Conservation (phyloP, 2,329 filamentous ascomycete species). For the Cucurbitaria berberidis region DNA sequence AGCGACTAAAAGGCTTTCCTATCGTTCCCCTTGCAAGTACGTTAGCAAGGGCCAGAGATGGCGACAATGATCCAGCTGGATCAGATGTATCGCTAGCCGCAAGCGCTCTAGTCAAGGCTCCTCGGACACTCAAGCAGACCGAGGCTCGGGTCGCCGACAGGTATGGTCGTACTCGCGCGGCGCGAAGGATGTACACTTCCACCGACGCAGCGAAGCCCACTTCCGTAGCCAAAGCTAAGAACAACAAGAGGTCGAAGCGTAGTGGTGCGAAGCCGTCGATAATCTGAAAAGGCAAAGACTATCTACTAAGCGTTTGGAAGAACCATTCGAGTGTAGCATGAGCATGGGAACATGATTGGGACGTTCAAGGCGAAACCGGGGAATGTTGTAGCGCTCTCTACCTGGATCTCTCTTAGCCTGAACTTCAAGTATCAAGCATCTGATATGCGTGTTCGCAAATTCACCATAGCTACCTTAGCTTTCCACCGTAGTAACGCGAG, state of each 20-base stretch:
- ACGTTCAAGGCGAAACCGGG: neutral
- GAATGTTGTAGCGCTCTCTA: neutral
- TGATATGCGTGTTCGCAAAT: neutral
- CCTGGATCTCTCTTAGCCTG: too few relatives aligned
- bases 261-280: neutral
- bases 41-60: neutral
- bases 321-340: neutral
- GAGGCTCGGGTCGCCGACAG: neutral
- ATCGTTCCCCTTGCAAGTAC: slow-evolving; percentile 1
- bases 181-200: neutral
- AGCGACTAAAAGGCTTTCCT: neutral
- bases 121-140: neutral
- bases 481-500: neutral
- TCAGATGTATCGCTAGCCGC: neutral
- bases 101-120: neutral
- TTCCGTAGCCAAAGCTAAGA: neutral
- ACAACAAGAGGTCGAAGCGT: neutral
- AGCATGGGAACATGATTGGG: too few relatives aligned
- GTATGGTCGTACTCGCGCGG: neutral
- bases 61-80: neutral
- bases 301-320: neutral
- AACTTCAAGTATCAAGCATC: too few relatives aligned
- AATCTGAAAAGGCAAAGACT: neutral
- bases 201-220: neutral
- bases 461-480: neutral